Evolutionary conservation across 345 rosid genomes (phyloP).

Genomic region (Pugionium cornutum): DNA sequence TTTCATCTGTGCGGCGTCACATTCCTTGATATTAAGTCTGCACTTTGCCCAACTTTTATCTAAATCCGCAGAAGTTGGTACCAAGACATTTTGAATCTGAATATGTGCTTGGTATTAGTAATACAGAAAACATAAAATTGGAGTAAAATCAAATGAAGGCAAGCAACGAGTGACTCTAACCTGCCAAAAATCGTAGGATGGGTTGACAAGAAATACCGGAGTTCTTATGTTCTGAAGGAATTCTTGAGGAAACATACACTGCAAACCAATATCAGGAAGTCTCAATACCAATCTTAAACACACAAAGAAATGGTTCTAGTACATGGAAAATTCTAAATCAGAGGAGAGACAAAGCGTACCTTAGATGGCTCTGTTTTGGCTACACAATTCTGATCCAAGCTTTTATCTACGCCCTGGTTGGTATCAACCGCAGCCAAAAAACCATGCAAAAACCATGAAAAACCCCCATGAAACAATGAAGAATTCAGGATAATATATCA

Average conservation of each 20-base stretch:
- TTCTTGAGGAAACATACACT: slow-evolving; percentile 77
- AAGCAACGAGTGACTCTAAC: slow-evolving; percentile 40
- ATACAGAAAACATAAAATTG: slow-evolving; percentile 15
- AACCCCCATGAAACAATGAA: not conserved
- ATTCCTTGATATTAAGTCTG: slow-evolving; percentile 58
- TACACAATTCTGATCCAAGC: slow-evolving; percentile 52
- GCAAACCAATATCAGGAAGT: slow-evolving; percentile 26
- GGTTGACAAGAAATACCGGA: slow-evolving; percentile 74
- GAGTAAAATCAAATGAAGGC: slow-evolving; percentile 10
- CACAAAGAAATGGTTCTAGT: not conserved
- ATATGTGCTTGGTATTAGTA: slow-evolving; percentile 36
- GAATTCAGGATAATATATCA: not conserved
- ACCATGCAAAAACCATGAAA: slow-evolving; percentile 9
- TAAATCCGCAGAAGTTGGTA: slow-evolving; percentile 62
- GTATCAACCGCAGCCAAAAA: slow-evolving; percentile 14
- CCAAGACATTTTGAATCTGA: slow-evolving; percentile 71
- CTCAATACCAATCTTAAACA: slow-evolving; percentile 4
- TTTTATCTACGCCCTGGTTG: slow-evolving; percentile 62
- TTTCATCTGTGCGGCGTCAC: slow-evolving; percentile 59
- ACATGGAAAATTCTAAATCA: slow-evolving; percentile 6
- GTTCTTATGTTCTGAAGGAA: slow-evolving; percentile 59
- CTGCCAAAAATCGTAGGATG: slow-evolving; percentile 97
- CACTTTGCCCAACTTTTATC: slow-evolving; percentile 61
- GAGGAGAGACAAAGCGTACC: slow-evolving; percentile 40
- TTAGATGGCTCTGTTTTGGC: slow-evolving; percentile 47